Base-by-base conservation (phyloP, 192 early-diverging fungal genomes). In the Podila epigama region DNA sequence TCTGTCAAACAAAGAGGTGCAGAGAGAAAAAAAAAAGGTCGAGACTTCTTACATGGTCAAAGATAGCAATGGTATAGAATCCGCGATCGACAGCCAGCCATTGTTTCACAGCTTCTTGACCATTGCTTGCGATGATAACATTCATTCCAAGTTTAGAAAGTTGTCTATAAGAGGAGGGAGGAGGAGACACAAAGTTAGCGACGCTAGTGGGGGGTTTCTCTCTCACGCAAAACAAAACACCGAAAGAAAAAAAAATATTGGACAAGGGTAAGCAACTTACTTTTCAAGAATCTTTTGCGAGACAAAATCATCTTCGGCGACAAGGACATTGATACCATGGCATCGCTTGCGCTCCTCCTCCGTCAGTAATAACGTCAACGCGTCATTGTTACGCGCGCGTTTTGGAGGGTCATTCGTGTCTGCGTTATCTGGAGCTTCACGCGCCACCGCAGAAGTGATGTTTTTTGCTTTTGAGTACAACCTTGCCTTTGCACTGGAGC, bases 281-380 rank as follows among this genome's bases (percentile, higher is more conserved):
- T 77, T 77, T 44, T 77, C 73, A 20, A 77, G 50, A 44, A 77
- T 77, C 73, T 68, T 68, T 48, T 77, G 73, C 32, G 73, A 77
- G 16, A 77, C 73, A 53, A 68, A 77, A 32, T 77, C 73, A 20
- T 77, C 73, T 25, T 77, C 73, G 0, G 73, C 73, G 4, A 77
- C 73, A 4, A 77, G 54, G 44, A 77, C 73, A 59, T 77, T 77
- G 4, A 66, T 34, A 0, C 73, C 73, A 2, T 35, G 51, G n/a
- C 73, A 77, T 31, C 40, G 40, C 25, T 60, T 53, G 13, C 60
- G 66, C 25, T 77, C 55, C 35, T 68, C 66, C 8, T 37, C 54
- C 12, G 73, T 64, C 33, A 77, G 34, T n/a, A 77, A 31, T 5
- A 77, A 31, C 11, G 66, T 68, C 31, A 77, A 28, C 5, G 73